A percentile compares a stretch with the other conserved stretches of the same genome.
phyloP scores from a whole-genome alignment of 192 early-diverging fungal genomes.

The Backusella liffmaniae region DNA sequence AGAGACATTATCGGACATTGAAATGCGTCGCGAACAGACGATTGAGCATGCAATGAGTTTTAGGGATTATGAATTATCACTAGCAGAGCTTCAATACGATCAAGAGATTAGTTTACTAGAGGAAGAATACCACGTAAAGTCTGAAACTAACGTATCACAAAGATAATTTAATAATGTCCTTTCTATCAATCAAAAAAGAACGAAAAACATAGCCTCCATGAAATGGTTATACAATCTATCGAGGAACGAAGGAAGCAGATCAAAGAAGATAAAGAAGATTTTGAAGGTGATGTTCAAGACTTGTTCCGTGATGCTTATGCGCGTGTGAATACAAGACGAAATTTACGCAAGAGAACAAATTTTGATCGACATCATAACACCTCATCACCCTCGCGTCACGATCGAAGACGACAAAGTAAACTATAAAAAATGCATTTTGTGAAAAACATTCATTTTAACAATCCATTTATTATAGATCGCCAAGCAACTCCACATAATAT shows the following conservation, averaged over 20 bases:
- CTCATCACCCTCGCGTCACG: conserved; percentile 18
- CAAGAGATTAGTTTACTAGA: conserved; percentile 18
- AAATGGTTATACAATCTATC: conserved; percentile 27
- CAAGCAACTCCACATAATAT: conserved; percentile 24
- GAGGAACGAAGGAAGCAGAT: conserved; percentile 32
- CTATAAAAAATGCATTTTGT: neutral
- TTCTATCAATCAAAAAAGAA: conserved; percentile 5
- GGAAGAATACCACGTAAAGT: conserved; percentile 30
- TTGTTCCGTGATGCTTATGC: conserved; percentile 26
- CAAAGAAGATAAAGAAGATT: conserved; percentile 35
- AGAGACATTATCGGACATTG: conserved; percentile 35
- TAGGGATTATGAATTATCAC: conserved; percentile 23
- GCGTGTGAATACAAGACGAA: conserved; percentile 15
- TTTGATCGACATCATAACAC: conserved; percentile 17
- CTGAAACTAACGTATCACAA: neutral
- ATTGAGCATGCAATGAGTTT: conserved; percentile 27
- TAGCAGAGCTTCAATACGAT: conserved; percentile 21
- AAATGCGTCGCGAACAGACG: conserved; percentile 28
- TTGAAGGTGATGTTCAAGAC: conserved; percentile 6
- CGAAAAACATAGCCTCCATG: conserved; percentile 29
- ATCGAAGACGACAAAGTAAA: conserved; percentile 24
- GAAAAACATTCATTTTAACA: neutral
- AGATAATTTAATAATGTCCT: neutral
- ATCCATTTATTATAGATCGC: conserved; percentile 18
- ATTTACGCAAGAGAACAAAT: conserved; percentile 13